Evolutionary conservation across 805 yeast genomes (phyloP).

Genomic region (Phaffomyces thermotolerans): DNA sequence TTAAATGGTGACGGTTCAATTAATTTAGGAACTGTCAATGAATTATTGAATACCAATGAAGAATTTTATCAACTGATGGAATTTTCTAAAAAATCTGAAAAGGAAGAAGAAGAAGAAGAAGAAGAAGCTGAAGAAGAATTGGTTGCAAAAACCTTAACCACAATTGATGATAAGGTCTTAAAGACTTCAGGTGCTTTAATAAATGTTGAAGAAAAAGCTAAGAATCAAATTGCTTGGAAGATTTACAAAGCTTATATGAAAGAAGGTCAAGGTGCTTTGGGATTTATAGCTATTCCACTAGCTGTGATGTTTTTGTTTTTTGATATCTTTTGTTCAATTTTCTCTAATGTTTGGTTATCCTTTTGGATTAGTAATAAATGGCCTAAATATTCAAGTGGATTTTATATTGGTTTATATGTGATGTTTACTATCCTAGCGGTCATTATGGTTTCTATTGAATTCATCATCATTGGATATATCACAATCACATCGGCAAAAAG

Average conservation of each 20-base stretch:
- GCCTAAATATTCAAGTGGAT: conserved; percentile 35
- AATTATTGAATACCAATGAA: conserved; percentile 33
- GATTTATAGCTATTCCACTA: conserved; percentile 23
- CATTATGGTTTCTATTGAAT: conserved; percentile 34
- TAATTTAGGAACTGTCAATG: conserved; percentile 48
- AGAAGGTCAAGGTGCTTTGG: conserved; percentile 48
- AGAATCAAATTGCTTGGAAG: conserved; percentile 40
- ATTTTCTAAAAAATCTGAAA: conserved; percentile 27
- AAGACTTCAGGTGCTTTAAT: conserved; percentile 31
- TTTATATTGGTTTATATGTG: conserved; percentile 71
- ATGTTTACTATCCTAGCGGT: conserved; percentile 48
- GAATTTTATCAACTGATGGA: conserved; percentile 44
- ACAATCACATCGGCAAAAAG: conserved; percentile 47
- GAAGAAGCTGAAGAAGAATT: conserved; percentile 15
- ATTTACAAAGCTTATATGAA: conserved; percentile 46
- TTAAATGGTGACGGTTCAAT: conserved; percentile 55
- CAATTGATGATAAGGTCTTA: conserved; percentile 12
- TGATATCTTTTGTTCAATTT: conserved; percentile 45
- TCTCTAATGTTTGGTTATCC: conserved; percentile 73
- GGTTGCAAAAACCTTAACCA: conserved; percentile 10
- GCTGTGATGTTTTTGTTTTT: conserved; percentile 22
- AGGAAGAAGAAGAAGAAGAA: conserved; percentile 20
- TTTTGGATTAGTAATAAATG: conserved; percentile 69
- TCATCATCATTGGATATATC: conserved; percentile 40
- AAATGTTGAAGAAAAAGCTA: conserved; percentile 50